Conservation (phyloP, 2,329 filamentous ascomycete species). For the Dactylonectria macrodidyma region DNA sequence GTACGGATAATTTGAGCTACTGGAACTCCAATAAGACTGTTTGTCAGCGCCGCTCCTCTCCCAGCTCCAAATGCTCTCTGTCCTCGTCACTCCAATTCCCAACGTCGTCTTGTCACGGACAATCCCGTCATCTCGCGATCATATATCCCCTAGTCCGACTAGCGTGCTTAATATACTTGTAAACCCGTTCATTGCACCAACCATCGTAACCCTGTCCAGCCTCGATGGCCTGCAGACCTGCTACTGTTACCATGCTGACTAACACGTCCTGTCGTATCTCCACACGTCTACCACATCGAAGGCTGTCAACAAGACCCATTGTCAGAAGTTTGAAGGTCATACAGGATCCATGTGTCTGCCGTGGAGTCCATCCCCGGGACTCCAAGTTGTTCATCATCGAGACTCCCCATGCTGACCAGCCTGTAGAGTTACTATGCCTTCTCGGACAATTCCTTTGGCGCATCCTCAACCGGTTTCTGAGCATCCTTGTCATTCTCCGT, state of each 20-base stretch:
- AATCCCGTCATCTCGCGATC: not conserved
- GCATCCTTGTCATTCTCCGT: conserved; percentile 40
- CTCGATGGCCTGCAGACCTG: not conserved
- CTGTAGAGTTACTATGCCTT: conserved; percentile 12
- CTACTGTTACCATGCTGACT: conserved; percentile 3
- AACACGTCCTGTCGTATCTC: conserved; percentile 5
- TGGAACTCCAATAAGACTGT: conserved; percentile 9
- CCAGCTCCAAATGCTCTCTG: not conserved
- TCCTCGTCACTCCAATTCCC: not conserved
- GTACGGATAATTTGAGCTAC: conserved; percentile 24
- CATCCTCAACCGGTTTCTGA: conserved; percentile 38
- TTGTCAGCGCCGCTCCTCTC: not conserved
- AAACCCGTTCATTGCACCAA: conserved; percentile 20
- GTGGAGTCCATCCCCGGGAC: not conserved
- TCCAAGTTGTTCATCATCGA: not conserved
- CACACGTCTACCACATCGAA: conserved; percentile 22
- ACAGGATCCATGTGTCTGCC: not conserved
- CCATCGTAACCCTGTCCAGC: conserved; percentile 5
- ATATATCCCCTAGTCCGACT: not conserved
- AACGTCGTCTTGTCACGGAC: not conserved
- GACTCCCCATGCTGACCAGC: not conserved
- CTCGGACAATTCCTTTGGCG: conserved; percentile 25
- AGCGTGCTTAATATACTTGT: conserved; percentile 25
- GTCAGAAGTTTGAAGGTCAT: conserved; percentile 1
- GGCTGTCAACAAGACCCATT: conserved; percentile 7